Evolutionary conservation across 2,329 filamentous ascomycete genomes (phyloP).

Genomic region (Fusarium musae): DNA sequence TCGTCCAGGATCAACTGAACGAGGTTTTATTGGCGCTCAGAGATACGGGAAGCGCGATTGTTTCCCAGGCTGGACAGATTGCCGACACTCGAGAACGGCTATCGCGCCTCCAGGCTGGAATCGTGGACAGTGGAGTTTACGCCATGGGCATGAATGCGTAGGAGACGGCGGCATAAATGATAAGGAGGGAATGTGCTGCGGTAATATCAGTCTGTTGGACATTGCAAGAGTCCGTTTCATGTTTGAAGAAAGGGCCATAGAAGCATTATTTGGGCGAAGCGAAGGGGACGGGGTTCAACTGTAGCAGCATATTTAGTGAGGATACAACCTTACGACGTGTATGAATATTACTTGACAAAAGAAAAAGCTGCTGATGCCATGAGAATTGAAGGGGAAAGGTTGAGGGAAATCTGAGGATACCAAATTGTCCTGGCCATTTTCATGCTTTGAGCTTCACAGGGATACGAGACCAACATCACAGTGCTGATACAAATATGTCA

Average conservation of each 20-base stretch:
- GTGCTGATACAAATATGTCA: constrained; percentile 5
- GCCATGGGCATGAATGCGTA: constrained; percentile 48
- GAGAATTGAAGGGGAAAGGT: not conserved
- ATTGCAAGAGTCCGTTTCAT: constrained; percentile 20
- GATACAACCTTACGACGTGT: constrained; percentile 41
- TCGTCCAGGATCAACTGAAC: constrained; percentile 53
- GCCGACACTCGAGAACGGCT: constrained; percentile 56
- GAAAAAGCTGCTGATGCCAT: not conserved
- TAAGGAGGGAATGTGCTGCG: not conserved
- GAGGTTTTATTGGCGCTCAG: constrained; percentile 53
- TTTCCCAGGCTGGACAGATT: constrained; percentile 56
- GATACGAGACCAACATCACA: not conserved
- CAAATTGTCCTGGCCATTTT: not conserved
- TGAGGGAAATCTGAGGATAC: not conserved
- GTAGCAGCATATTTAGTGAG: constrained; percentile 14
- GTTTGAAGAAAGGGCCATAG: constrained; percentile 1
- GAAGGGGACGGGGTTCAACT: constrained; percentile 5
- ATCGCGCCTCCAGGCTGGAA: constrained; percentile 55
- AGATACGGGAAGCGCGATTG: constrained; percentile 55
- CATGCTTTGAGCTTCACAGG: not conserved
- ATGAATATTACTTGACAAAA: constrained; percentile 41
- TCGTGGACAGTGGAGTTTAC: constrained; percentile 53
- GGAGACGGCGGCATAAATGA: not conserved
- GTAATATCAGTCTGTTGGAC: constrained; percentile 26
- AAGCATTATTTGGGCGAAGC: not conserved